Evolutionary conservation across 2,329 filamentous ascomycete species (phyloP).

Genomic region (Fusarium miscanthi): DNA sequence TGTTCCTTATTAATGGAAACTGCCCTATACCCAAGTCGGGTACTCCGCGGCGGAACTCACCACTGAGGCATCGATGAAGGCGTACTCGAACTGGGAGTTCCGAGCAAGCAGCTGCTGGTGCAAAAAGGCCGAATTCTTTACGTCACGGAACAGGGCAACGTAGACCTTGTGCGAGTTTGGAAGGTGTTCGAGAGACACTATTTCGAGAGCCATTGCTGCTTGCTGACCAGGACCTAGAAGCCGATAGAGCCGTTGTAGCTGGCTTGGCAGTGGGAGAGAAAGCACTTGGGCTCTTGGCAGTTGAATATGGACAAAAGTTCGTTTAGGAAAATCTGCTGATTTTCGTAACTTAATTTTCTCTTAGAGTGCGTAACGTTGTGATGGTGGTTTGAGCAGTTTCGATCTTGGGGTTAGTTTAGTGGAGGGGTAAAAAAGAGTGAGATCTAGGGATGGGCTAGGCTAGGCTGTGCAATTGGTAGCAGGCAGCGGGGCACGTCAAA

Average conservation of each 20-base stretch:
- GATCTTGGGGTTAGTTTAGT: slow-evolving; percentile 30
- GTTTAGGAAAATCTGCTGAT: slow-evolving; percentile 2
- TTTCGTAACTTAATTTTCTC: slow-evolving; percentile 1
- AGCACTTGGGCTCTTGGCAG: background rate
- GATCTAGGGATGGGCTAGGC: slow-evolving; percentile 15
- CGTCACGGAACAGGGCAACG: slow-evolving; percentile 78
- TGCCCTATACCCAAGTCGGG: slow-evolving; percentile 21
- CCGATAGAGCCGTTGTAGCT: slow-evolving; percentile 14
- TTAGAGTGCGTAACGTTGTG: slow-evolving; percentile 15
- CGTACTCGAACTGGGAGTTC: slow-evolving; percentile 90
- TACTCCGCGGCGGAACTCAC: slow-evolving; percentile 58
- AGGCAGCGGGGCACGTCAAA: slow-evolving; percentile 18
- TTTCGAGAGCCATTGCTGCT: slow-evolving; percentile 67
- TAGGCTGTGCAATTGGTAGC: background rate
- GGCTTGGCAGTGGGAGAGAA: background rate
- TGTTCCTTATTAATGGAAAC: slow-evolving; percentile 9
- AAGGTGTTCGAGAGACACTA: slow-evolving; percentile 79
- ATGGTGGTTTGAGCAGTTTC: slow-evolving; percentile 19
- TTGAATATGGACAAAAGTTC: slow-evolving; percentile 9
- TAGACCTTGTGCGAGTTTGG: slow-evolving; percentile 75
- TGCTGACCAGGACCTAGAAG: background rate
- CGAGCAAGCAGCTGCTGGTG: slow-evolving; percentile 86
- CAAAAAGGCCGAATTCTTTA: slow-evolving; percentile 81
- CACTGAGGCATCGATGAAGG: slow-evolving; percentile 86
- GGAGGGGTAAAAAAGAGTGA: slow-evolving; percentile 39